Conservation (phyloP, 1,284 basidiomycete genomes). For the Moesziomyces sp. region DNA sequence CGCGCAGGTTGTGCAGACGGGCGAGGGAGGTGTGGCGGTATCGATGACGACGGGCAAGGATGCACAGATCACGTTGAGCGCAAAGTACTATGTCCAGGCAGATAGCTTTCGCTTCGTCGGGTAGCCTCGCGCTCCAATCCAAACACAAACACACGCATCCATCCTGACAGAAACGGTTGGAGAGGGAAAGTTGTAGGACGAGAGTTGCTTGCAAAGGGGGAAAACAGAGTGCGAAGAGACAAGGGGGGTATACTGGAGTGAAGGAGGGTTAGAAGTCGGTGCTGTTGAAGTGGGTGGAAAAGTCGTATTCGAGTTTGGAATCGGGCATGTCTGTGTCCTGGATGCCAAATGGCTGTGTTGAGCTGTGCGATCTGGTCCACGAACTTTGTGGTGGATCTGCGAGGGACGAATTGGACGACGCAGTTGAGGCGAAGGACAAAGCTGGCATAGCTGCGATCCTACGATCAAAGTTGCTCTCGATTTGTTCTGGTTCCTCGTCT, state of each 20-base stretch:
- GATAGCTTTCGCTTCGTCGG: constrained; percentile 63
- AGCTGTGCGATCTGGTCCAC: no score
- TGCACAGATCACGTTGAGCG: constrained; percentile 34
- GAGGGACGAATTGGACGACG: background rate
- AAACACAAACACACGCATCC: background rate
- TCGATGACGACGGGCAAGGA: constrained; percentile 29
- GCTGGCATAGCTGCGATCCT: constrained; percentile 8
- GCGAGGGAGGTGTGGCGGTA: constrained; percentile 30
- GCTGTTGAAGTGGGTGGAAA: constrained; percentile 14
- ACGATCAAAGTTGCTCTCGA: background rate
- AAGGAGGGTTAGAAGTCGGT: constrained; percentile 26
- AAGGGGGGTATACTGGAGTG: background rate
- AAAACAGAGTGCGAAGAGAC: background rate
- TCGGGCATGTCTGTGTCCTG: constrained; percentile 1
- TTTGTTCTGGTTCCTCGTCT: no score
- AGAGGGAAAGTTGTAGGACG: background rate
- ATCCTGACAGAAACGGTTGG: background rate
- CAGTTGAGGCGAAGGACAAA: constrained; percentile 17
- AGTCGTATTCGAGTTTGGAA: constrained; percentile 13
- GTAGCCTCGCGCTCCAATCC: constrained; percentile 8
- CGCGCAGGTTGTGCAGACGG: constrained; percentile 1
- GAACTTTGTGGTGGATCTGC: no score
- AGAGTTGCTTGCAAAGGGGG: background rate
- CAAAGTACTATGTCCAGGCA: constrained; percentile 59
- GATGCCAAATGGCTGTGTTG: no score